Conservation (phyloP, 2,329 filamentous ascomycete genomes). For the Alternaria atra region DNA sequence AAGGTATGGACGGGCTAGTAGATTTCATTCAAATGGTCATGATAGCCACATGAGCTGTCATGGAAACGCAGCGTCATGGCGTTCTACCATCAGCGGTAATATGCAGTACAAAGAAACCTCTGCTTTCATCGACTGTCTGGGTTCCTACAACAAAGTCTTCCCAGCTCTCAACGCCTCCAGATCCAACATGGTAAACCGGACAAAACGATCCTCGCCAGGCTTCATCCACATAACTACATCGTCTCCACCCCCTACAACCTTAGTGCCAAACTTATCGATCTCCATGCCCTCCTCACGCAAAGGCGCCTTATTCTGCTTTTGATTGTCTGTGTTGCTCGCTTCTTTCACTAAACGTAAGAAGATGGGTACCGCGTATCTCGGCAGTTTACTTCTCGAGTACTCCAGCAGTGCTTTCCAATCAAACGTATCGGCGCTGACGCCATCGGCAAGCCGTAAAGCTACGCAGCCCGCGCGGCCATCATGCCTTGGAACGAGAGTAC, state of each 20-base stretch:
- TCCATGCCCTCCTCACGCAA: slow-evolving; percentile 73
- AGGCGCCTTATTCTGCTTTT: slow-evolving; percentile 80
- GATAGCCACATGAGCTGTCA: background rate
- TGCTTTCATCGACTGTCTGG: background rate
- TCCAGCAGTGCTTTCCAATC: slow-evolving; percentile 38
- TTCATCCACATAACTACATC: slow-evolving; percentile 43
- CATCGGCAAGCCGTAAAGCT: slow-evolving; percentile 63
- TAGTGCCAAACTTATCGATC: slow-evolving; percentile 51
- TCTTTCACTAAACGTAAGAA: slow-evolving; percentile 71
- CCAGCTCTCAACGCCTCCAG: slow-evolving; percentile 31
- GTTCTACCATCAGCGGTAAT: background rate
- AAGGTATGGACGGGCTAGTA: slow-evolving; percentile 59
- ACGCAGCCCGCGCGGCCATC: slow-evolving; percentile 64
- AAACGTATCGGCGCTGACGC: slow-evolving; percentile 31
- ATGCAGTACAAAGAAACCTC: background rate
- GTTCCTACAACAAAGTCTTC: slow-evolving; percentile 20
- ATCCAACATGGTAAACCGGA: slow-evolving; percentile 30
- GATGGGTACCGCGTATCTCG: slow-evolving; percentile 76
- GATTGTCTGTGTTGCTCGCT: slow-evolving; percentile 72
- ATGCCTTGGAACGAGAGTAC: slow-evolving; percentile 54
- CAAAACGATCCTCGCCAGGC: slow-evolving; percentile 36
- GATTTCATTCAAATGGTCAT: slow-evolving; percentile 16
- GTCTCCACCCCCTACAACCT: slow-evolving; percentile 31
- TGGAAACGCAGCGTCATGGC: background rate
- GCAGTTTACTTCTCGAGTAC: slow-evolving; percentile 55